Evolutionary conservation across 1,284 basidiomycete genomes (phyloP).

Genomic region (Ganoderma multipileum): DNA sequence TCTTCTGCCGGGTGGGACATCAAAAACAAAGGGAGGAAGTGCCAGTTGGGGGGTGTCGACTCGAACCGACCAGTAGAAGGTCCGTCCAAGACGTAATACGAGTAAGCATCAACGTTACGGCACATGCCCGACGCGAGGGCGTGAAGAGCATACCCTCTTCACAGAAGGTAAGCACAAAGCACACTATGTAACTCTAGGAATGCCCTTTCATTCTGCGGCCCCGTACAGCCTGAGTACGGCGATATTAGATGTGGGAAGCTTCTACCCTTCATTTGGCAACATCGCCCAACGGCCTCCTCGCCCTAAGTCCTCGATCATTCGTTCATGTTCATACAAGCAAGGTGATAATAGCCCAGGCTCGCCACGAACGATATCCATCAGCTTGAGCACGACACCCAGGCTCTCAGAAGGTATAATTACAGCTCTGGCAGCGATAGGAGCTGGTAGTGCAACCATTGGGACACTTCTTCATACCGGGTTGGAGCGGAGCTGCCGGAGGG

Average conservation of each 20-base stretch:
- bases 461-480: conserved; percentile 4
- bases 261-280: too few species aligned
- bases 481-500: neutral
- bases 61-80: neutral
- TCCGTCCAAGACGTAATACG: neutral
- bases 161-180: neutral
- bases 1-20: neutral
- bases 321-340: too few species aligned
- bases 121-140: neutral
- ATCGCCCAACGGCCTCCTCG: neutral
- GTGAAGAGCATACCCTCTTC: neutral
- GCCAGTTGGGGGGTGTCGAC: neutral
- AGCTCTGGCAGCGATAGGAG: too few species aligned
- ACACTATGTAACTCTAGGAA: neutral
- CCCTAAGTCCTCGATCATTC: neutral
- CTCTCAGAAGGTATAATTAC: too few species aligned
- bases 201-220: too few species aligned
- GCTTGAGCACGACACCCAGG: too few species aligned
- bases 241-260: too few species aligned
- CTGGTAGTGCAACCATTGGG: neutral
- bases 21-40: neutral
- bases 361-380: too few species aligned
- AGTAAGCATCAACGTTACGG: neutral
- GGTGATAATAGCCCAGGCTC: too few species aligned
- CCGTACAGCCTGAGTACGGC: too few species aligned